Base-by-base conservation (phyloP, 208 protist genomes). In the Acanthamoeba triangularis region DNA sequence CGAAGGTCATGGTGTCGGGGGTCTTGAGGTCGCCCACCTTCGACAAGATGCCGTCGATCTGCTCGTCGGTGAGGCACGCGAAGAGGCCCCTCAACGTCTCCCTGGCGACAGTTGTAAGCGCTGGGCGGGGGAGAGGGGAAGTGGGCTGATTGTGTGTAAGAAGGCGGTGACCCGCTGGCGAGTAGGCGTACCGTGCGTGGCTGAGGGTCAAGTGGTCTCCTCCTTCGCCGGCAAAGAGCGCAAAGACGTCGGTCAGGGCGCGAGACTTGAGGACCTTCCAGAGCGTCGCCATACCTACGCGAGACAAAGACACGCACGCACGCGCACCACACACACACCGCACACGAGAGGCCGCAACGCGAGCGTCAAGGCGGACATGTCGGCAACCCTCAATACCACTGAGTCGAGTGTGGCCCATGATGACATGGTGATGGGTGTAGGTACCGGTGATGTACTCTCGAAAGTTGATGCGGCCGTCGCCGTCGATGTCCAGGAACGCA, bases 391-490 rank as follows among this genome's bases (percentile, higher is more conserved):
- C 41, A 2, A 47, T 6, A 47, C 41, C 41, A 74, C 13, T 74
- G 65, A 30, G 20, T 35, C 41, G 41, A 47, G 5, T 47, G 41
- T 6, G 41, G 56, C 13, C 20, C 56, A 11, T 25, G 56, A 61
- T 11, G 56, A 25, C 56, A 61, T 61, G 56, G 56, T 11, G 11
- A 28, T 61, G 20, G 2, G 2, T 61, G 56, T 13, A 44, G 3
- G 65, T 74, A 90, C 82, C 82, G n/a, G 82, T 90, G 56, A 90
- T 65, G 33, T 69, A 90, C 49, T 90, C 82, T 0, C 82, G 82
- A 47, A 90, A 90, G 52, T 90, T 30, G 49, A 90, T 59, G 54
- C 18, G 54, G n/a, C 82, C 82, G 37, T 33, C 25, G 18, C 33
- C n/a, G 37, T 65, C 52, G 14, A 30, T 47, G 54, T 90, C 82